Evolutionary conservation across 2,329 filamentous ascomycete species (phyloP).

Genomic region (Penicillium sclerotigenum): DNA sequence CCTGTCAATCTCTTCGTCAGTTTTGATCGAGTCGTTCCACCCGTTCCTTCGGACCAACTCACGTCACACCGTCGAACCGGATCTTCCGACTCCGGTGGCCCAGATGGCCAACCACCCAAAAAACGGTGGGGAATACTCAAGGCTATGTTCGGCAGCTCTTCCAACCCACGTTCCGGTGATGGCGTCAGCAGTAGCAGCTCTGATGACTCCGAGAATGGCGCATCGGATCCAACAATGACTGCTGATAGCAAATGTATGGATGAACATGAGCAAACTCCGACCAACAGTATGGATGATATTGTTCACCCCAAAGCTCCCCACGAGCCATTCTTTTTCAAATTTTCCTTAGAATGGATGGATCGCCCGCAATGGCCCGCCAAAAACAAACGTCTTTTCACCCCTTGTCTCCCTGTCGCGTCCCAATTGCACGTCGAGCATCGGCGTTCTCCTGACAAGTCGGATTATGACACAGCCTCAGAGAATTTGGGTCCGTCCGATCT

Average conservation of each 20-base stretch:
- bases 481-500: conserved; percentile 18
- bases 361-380: conserved; percentile 50
- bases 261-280: conserved; percentile 23
- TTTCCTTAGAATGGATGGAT: conserved; percentile 64
- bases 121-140: conserved; percentile 54
- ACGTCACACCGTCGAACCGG: conserved; percentile 38
- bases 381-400: conserved; percentile 54
- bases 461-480: conserved; percentile 27
- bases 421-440: conserved; percentile 51
- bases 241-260: conserved; percentile 29
- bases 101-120: conserved; percentile 27
- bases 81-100: conserved; percentile 26
- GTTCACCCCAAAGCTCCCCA: conserved; percentile 44
- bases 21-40: conserved; percentile 59
- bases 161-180: conserved; percentile 45
- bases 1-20: conserved; percentile 56
- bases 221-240: conserved; percentile 25
- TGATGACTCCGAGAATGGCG: conserved; percentile 34
- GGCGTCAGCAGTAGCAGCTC: conserved; percentile 39
- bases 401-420: conserved; percentile 56
- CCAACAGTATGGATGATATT: conserved; percentile 24
- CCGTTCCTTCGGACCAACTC: conserved; percentile 31
- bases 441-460: conserved; percentile 25
- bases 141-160: conserved; percentile 48
- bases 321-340: conserved; percentile 62